Conservation (phyloP, 768 basidiomycete species). For the Fomitopsis pulvina region DNA sequence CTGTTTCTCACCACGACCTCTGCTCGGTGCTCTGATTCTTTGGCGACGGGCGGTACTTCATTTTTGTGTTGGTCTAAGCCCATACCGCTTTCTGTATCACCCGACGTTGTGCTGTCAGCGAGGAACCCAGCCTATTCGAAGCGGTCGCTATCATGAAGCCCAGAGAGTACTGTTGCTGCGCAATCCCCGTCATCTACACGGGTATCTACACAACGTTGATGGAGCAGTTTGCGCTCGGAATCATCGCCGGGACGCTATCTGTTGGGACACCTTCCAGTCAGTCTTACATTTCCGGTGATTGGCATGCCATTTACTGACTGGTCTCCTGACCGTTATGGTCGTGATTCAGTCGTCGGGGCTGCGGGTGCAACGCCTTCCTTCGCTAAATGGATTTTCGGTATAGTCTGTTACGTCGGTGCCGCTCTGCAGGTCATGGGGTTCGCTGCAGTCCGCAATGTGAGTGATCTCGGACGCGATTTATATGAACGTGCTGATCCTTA, state of each 20-base stretch:
- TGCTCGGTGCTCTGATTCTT: background rate
- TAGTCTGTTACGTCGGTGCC: constrained; percentile 71
- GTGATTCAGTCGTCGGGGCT: constrained; percentile 70
- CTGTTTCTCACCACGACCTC: background rate
- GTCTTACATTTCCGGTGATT: constrained; percentile 20
- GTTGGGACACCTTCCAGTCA: constrained; percentile 75
- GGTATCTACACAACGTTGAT: constrained; percentile 79
- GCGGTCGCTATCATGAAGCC: constrained; percentile 46
- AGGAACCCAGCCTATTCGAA: background rate
- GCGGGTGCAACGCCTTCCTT: constrained; percentile 59
- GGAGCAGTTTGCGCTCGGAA: constrained; percentile 67
- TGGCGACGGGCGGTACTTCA: background rate
- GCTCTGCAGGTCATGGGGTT: constrained; percentile 79
- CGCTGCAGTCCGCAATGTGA: constrained; percentile 73
- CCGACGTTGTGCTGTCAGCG: no score
- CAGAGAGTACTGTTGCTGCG: constrained; percentile 89
- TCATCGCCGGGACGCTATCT: constrained; percentile 66
- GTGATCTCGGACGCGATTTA: constrained; percentile 11
- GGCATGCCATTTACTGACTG: background rate
- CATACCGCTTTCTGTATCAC: background rate
- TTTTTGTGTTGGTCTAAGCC: background rate
- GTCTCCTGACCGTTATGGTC: background rate
- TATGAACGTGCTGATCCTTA: background rate
- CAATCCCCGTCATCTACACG: constrained; percentile 83
- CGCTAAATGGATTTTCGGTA: constrained; percentile 66